phyloP scores from a whole-genome alignment of 1,284 basidiomycete species.

The Leucoagaricus sp. region DNA sequence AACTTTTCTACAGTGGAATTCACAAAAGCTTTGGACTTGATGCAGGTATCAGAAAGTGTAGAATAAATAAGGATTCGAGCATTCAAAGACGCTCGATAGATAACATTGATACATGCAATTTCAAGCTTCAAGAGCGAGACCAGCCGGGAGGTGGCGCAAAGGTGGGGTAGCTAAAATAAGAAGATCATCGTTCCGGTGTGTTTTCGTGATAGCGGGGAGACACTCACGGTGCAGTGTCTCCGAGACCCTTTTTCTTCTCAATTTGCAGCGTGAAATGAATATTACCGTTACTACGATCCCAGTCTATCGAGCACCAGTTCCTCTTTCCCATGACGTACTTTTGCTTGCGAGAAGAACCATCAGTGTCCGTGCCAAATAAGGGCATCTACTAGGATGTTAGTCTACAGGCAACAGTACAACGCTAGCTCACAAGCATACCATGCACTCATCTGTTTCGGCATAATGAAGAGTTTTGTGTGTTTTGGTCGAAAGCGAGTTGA shows the following conservation, averaged over 20 bases:
- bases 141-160: slow-evolving; percentile 9
- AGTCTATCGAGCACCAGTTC: slow-evolving; percentile 87
- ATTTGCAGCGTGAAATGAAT: slow-evolving; percentile 88
- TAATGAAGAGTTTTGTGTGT: slow-evolving; percentile 83
- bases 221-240: slow-evolving; percentile 71
- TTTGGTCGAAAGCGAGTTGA: slow-evolving; percentile 79
- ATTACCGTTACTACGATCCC: slow-evolving; percentile 61
- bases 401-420: too few species aligned
- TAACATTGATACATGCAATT: not conserved
- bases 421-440: slow-evolving; percentile 62
- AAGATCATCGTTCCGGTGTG: not conserved
- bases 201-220: not conserved
- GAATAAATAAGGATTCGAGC: too few species aligned
- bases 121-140: not conserved
- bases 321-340: slow-evolving; percentile 85
- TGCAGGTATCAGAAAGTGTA: too few species aligned
- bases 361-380: slow-evolving; percentile 77
- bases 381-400: slow-evolving; percentile 54
- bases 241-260: slow-evolving; percentile 80
- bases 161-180: slow-evolving; percentile 1
- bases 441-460: slow-evolving; percentile 79
- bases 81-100: not conserved
- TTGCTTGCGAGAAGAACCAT: slow-evolving; percentile 69
- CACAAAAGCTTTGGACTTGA: too few species aligned
- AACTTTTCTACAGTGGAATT: not conserved